phyloP scores from a whole-genome alignment of 176 grass and related monocot genomes.

The Chrysopogon serrulatus region DNA sequence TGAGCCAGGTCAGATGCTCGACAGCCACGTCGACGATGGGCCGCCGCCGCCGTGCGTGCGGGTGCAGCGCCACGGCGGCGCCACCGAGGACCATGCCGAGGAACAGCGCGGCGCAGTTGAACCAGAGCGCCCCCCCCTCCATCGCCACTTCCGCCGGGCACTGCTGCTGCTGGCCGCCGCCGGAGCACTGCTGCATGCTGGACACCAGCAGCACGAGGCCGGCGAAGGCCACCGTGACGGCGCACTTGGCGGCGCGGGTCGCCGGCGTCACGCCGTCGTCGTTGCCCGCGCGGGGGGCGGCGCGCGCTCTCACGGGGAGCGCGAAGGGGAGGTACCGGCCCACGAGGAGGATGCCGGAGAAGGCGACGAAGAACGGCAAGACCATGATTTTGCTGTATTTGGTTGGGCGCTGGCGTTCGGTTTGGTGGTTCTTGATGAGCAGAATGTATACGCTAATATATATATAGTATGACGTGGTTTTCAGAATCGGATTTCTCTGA shows the following conservation, averaged over 20 bases:
- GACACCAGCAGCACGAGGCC: slow-evolving; percentile 9
- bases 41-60: not conserved
- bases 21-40: not conserved
- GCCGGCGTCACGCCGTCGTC: not conserved
- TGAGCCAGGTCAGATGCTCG: not conserved
- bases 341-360: not conserved
- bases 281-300: not conserved
- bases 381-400: not conserved
- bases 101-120: slow-evolving; percentile 23
- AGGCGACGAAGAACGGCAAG: slow-evolving; percentile 14
- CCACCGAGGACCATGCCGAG: not conserved
- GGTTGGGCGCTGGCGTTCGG: not conserved
- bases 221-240: slow-evolving; percentile 2
- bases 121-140: slow-evolving; percentile 10
- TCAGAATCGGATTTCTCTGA: not conserved
- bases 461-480: not conserved
- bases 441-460: not conserved
- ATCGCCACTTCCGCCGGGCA: not conserved
- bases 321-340: not conserved
- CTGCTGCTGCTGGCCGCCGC: not conserved
- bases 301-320: not conserved
- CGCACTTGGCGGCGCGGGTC: not conserved
- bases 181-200: not conserved
- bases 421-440: not conserved
- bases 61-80: not conserved